These are phyloP conservation scores for Calvatia gigantea DNA, from an alignment of 768 basidiomycete genomes.

Conservation along the genomic window DNA sequence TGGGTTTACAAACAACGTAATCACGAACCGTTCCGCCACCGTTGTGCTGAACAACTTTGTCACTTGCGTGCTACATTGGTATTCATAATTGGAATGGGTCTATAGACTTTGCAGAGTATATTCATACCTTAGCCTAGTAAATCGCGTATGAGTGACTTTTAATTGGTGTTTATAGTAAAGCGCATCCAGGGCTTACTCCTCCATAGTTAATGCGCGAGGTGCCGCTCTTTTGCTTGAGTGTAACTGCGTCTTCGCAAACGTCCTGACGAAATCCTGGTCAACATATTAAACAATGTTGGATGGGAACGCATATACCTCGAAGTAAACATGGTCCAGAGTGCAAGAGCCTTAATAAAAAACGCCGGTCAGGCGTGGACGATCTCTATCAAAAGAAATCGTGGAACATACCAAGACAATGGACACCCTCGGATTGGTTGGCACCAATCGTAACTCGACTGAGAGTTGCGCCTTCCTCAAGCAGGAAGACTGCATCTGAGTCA, in stretches of 20 bases:
- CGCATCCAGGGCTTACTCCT: slow-evolving; percentile 25
- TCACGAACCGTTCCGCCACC: slow-evolving; percentile 26
- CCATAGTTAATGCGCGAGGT: slow-evolving; percentile 34
- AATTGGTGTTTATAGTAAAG: background rate
- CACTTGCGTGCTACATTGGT: slow-evolving; percentile 24
- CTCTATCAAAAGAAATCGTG: background rate
- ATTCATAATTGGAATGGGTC: background rate
- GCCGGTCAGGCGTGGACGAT: background rate
- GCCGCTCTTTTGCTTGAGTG: slow-evolving; percentile 36
- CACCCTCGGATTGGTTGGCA: slow-evolving; percentile 36
- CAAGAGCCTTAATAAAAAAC: slow-evolving; percentile 20
- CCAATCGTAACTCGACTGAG: slow-evolving; percentile 38
- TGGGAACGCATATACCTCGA: slow-evolving; percentile 20
- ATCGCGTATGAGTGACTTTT: no score
- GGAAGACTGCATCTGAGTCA: slow-evolving; percentile 36
- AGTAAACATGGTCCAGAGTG: slow-evolving; percentile 28
- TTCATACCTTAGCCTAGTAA: slow-evolving; percentile 28
- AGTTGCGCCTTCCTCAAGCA: slow-evolving; percentile 37
- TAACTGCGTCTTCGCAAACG: slow-evolving; percentile 37
- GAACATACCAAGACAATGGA: slow-evolving; percentile 33
- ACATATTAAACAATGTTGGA: background rate
- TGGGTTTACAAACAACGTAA: background rate
- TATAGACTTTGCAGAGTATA: background rate
- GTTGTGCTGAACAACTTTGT: slow-evolving; percentile 37
- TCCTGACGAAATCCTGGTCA: slow-evolving; percentile 18